Evolutionary conservation across 2,329 filamentous ascomycete species (phyloP), one percentile per base, ranked within the genome.

Genomic region (Ceratocystiopsis sp.): DNA sequence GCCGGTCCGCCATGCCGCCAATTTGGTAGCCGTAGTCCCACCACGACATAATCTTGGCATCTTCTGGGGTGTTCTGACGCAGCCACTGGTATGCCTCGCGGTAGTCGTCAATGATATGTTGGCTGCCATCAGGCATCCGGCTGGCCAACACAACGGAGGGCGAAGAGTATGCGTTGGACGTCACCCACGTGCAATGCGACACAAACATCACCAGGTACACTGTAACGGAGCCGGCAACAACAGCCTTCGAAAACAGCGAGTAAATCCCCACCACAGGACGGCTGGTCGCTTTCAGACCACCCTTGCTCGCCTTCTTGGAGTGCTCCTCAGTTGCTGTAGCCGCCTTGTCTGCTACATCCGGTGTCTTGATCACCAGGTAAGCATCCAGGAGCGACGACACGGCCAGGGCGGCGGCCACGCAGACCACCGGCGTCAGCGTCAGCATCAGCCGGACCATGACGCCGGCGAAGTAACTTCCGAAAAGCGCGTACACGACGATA

Each of bases 21-120:
- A 98, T 98, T 66, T 98, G 91, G 67, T 98, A 98, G 51, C 91
- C 91, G 57, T 98, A 98, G 60, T 98, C 91, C 91, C 91, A 98
- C 91, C 91, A 98, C 1, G 87, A 91, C 89, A 96, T 96, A 59
- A 98, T 82, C 73, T 96, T 98, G 57, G 93, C 87, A 54, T 95
- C 84, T 52, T 89, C 75, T 47, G 80, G 73, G 11, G 93, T 98
- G 68, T 98, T 98, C 63, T 98, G 91, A 50, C 91, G 83, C 41
- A 98, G 78, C 91, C 91, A 98, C 66, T 98, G 93, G 66, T 98
- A 98, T 2, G 91, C 91, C 71, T 98, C 91, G 57, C 91, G 82
- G 67, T 98, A 98, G 61, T 98, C 91, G 57, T 98, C 91, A 55
- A 98, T 98, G 59, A 98, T 98, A 64, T 93, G 87, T 59, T 96